Conservation (phyloP, 192 early-diverging fungal species). For the Backusella psychrophila region DNA sequence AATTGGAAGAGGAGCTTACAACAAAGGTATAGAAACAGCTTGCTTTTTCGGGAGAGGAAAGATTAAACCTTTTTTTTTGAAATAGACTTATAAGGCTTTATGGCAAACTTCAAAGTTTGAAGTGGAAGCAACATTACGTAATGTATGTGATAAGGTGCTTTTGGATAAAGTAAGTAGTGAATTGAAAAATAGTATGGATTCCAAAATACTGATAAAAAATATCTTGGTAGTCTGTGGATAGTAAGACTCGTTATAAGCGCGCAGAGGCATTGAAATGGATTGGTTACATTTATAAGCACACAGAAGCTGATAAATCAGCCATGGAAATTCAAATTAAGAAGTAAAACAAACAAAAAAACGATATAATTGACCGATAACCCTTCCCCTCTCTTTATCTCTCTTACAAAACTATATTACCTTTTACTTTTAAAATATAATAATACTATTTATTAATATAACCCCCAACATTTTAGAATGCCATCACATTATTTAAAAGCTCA, state of each 20-base stretch:
- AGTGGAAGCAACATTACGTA: slow-evolving; percentile 35
- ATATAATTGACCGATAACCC: neutral
- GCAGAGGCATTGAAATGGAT: slow-evolving; percentile 37
- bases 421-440: neutral
- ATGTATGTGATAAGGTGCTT: neutral
- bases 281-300: slow-evolving; percentile 39
- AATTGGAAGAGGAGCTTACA: slow-evolving; percentile 37
- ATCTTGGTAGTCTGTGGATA: slow-evolving; percentile 5
- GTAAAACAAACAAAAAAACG: neutral
- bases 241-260: slow-evolving; percentile 25
- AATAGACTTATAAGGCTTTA: slow-evolving; percentile 29
- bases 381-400: neutral
- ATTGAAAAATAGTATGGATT: neutral
- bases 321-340: slow-evolving; percentile 19
- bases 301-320: slow-evolving; percentile 32
- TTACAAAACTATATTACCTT: neutral
- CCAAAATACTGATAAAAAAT: no score
- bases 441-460: neutral
- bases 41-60: neutral
- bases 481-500: slow-evolving; percentile 16
- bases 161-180: slow-evolving; percentile 23
- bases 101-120: slow-evolving; percentile 43
- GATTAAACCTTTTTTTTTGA: neutral
- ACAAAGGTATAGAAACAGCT: slow-evolving; percentile 18
- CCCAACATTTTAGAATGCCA: neutral